phyloP scores from a whole-genome alignment of 202 grass and related monocot species.

The Dendrocalamus latiflorus region DNA sequence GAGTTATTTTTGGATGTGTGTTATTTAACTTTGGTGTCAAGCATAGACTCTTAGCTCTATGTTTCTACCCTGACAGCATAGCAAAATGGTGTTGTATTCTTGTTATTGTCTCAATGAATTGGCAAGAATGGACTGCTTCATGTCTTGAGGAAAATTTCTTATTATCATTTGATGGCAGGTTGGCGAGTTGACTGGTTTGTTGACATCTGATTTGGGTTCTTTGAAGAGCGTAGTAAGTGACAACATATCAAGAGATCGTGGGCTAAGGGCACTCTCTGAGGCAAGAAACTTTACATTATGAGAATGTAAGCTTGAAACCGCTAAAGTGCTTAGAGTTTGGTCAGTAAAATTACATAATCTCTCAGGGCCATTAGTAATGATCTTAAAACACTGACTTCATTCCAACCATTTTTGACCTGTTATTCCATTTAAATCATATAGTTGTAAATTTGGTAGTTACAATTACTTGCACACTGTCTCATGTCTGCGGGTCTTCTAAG shows the following conservation, averaged over 20 bases:
- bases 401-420: not conserved
- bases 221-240: constrained; percentile 82
- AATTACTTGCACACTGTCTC: constrained; percentile 18
- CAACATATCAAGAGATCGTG: constrained; percentile 96
- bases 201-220: constrained; percentile 92
- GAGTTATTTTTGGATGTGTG: not conserved
- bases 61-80: not conserved
- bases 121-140: not conserved
- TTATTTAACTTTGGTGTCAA: not conserved
- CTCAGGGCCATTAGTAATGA: not conserved
- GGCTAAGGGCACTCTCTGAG: constrained; percentile 92
- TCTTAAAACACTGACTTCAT: constrained; percentile 14
- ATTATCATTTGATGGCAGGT: constrained; percentile 48
- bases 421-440: constrained; percentile 17
- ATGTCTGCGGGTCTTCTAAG: not conserved
- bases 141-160: constrained; percentile 16
- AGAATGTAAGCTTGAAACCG: constrained; percentile 58
- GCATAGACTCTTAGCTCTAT: constrained; percentile 1
- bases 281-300: constrained; percentile 71
- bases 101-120: not conserved
- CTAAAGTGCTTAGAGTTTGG: constrained; percentile 37
- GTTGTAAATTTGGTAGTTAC: not conserved
- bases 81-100: not conserved
- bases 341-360: constrained; percentile 24
- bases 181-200: constrained; percentile 90